Conservation (phyloP, 345 rosid species). For the Ceriops tagal region DNA sequence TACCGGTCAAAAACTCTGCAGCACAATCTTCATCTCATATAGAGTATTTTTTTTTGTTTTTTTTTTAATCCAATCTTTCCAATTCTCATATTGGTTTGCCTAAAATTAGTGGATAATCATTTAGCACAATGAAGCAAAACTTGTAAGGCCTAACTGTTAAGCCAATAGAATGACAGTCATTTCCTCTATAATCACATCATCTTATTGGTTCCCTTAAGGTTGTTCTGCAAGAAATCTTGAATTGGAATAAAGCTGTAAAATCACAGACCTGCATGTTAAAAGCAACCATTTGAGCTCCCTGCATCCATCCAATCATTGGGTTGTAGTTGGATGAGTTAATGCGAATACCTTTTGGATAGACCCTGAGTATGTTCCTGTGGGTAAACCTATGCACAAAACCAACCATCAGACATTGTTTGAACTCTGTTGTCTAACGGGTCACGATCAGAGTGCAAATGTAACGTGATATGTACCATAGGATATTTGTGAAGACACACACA, state of each 20-base stretch:
- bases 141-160: no score
- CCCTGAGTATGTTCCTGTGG: constrained; percentile 65
- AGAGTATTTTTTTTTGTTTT: background rate
- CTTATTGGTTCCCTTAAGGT: no score
- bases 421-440: background rate
- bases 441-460: no score
- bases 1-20: background rate
- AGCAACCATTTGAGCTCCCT: constrained; percentile 92
- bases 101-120: no score
- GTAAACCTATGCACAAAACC: constrained; percentile 52
- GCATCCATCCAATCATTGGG: constrained; percentile 67
- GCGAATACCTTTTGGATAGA: constrained; percentile 87
- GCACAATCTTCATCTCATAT: background rate
- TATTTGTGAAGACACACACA: no score
- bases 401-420: constrained; percentile 12
- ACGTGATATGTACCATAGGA: no score
- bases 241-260: background rate
- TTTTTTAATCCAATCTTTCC: background rate
- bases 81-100: background rate
- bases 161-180: no score
- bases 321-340: constrained; percentile 68
- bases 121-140: no score
- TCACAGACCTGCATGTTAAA: constrained; percentile 74
- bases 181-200: no score
- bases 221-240: constrained; percentile 3